A percentile compares a stretch with the other conserved stretches of the same genome.
Conservation (phyloP, 768 basidiomycete genomes). For the Megacollybia marginata region DNA sequence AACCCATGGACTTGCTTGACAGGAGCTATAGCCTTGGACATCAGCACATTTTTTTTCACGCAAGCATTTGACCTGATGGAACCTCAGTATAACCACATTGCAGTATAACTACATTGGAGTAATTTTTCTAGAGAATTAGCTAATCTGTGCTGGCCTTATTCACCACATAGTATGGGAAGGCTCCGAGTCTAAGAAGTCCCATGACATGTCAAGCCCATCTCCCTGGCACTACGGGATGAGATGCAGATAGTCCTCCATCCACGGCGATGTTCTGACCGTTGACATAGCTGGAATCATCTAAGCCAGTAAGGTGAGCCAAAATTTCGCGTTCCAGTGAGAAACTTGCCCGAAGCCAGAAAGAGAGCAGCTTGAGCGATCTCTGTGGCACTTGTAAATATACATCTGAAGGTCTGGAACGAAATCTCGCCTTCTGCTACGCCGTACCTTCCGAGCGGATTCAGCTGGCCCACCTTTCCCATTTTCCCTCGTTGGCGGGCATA, state of each 20-base stretch:
- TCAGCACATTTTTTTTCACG: too few species aligned
- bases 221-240: slow-evolving; percentile 74
- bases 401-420: not conserved
- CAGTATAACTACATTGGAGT: too few species aligned
- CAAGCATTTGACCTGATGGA: too few species aligned
- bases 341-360: slow-evolving; percentile 81
- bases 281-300: slow-evolving; percentile 87
- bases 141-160: too few species aligned
- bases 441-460: slow-evolving; percentile 79
- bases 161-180: too few species aligned
- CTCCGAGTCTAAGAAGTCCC: too few species aligned
- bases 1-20: too few species aligned
- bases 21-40: too few species aligned
- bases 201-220: slow-evolving; percentile 50
- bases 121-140: too few species aligned
- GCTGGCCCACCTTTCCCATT: slow-evolving; percentile 69
- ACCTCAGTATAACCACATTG: too few species aligned
- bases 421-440: slow-evolving; percentile 70
- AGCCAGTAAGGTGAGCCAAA: not conserved
- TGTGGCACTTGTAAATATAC: slow-evolving; percentile 20
- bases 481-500: slow-evolving; percentile 70
- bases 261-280: slow-evolving; percentile 85
- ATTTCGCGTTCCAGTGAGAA: not conserved
- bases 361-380: slow-evolving; percentile 84
- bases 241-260: slow-evolving; percentile 80